phyloP scores from a whole-genome alignment of 2,329 filamentous ascomycete species.

The Madurella mycetomatis region DNA sequence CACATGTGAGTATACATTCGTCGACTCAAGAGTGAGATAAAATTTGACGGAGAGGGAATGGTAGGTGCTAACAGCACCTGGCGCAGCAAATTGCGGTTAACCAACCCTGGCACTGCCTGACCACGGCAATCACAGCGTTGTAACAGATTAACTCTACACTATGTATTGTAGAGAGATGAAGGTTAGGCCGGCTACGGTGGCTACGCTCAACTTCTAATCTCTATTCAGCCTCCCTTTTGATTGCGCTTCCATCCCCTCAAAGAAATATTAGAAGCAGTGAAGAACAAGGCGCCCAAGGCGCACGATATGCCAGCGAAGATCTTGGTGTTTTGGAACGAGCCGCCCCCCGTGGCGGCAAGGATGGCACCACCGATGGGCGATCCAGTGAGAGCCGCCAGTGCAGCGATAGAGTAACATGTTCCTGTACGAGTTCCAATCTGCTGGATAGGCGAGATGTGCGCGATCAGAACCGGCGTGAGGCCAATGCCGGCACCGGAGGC shows the following conservation, averaged over 20 bases:
- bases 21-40: no score
- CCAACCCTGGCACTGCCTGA: no score
- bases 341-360: background rate
- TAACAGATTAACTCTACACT: no score
- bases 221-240: no score
- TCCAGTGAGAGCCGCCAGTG: background rate
- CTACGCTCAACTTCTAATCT: no score
- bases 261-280: background rate
- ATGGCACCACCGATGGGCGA: background rate
- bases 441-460: conserved; percentile 50
- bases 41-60: no score
- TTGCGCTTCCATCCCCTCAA: background rate
- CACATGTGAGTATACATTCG: no score
- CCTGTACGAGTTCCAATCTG: conserved; percentile 47
- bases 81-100: background rate
- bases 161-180: no score
- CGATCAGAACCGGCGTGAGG: conserved; percentile 31
- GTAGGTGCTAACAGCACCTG: no score
- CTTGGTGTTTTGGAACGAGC: background rate
- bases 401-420: background rate
- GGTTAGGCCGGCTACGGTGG: no score
- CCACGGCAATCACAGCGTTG: no score
- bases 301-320: background rate
- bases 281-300: background rate
- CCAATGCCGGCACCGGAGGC: conserved; percentile 33